Evolutionary conservation across 768 basidiomycete genomes (phyloP).

Genomic region (Tephrocybe rancida): DNA sequence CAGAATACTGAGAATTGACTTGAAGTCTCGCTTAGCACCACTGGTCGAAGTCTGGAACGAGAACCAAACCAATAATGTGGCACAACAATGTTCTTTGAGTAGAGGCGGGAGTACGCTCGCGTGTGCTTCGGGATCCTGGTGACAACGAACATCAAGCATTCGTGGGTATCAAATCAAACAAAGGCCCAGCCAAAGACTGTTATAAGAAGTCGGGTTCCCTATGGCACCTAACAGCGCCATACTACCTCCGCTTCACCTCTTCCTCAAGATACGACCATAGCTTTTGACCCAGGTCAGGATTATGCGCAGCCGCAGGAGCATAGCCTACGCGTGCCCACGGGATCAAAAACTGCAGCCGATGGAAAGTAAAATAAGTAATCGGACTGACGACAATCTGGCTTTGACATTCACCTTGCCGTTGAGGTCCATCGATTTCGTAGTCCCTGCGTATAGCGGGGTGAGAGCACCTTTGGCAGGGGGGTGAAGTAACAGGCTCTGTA

Average conservation of each 20-base stretch:
- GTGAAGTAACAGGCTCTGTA: slow-evolving; percentile 26
- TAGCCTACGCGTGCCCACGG: slow-evolving; percentile 32
- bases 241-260: slow-evolving; percentile 17
- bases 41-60: too few species aligned
- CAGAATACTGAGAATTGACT: too few species aligned
- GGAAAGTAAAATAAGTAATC: not conserved
- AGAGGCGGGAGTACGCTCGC: too few species aligned
- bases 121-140: too few species aligned
- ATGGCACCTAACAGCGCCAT: too few species aligned
- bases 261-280: slow-evolving; percentile 38
- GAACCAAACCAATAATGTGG: too few species aligned
- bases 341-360: slow-evolving; percentile 27
- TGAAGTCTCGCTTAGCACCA: too few species aligned
- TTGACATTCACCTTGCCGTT: slow-evolving; percentile 42
- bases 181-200: too few species aligned
- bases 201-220: too few species aligned
- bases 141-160: too few species aligned
- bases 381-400: not conserved
- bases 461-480: slow-evolving; percentile 38
- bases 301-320: slow-evolving; percentile 21
- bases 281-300: slow-evolving; percentile 25
- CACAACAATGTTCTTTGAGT: too few species aligned
- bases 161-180: too few species aligned
- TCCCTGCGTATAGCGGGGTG: slow-evolving; percentile 46
- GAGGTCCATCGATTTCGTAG: slow-evolving; percentile 35